Evolutionary conservation across 345 rosid species (phyloP).

Genomic region (Acer saccharum): DNA sequence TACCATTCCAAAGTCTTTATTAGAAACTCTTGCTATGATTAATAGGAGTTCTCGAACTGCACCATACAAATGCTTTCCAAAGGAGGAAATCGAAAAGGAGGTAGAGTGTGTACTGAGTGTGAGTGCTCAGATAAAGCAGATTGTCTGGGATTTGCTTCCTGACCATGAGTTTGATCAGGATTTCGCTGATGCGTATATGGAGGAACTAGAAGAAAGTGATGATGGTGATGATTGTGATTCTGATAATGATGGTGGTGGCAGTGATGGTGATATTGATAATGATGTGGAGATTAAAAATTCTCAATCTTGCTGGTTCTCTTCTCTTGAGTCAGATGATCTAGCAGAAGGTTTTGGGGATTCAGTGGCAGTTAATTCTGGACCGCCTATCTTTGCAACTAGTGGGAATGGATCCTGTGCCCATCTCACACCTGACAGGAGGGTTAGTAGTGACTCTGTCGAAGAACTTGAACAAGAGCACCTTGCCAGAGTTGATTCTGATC

Average conservation of each 20-base stretch:
- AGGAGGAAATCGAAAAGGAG: slow-evolving; percentile 62
- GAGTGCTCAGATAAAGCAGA: slow-evolving; percentile 77
- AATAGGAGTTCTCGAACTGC: slow-evolving; percentile 42
- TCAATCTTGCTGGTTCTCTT: slow-evolving; percentile 26
- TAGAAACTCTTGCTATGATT: slow-evolving; percentile 60
- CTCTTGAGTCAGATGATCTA: slow-evolving; percentile 35
- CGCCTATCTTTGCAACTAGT: slow-evolving; percentile 15
- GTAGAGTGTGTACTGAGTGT: slow-evolving; percentile 64
- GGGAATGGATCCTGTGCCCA: slow-evolving; percentile 24
- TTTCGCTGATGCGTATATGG: slow-evolving; percentile 72
- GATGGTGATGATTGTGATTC: slow-evolving; percentile 29
- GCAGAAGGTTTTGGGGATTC: slow-evolving; percentile 66
- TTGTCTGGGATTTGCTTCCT: slow-evolving; percentile 62
- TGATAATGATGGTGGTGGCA: slow-evolving; percentile 23
- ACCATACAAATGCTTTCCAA: slow-evolving; percentile 29
- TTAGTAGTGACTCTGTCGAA: background rate
- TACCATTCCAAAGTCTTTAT: slow-evolving; percentile 57
- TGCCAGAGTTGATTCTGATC: slow-evolving; percentile 26
- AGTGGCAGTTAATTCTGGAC: slow-evolving; percentile 21
- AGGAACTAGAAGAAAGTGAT: slow-evolving; percentile 70
- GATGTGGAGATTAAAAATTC: slow-evolving; percentile 18
- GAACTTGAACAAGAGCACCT: slow-evolving; percentile 23
- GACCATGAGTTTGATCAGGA: slow-evolving; percentile 54
- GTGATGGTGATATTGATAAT: slow-evolving; percentile 17
- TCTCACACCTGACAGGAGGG: slow-evolving; percentile 4